phyloP scores from a whole-genome alignment of 1,139 yeast species.

The Hemisphaericaspora subhashii region DNA sequence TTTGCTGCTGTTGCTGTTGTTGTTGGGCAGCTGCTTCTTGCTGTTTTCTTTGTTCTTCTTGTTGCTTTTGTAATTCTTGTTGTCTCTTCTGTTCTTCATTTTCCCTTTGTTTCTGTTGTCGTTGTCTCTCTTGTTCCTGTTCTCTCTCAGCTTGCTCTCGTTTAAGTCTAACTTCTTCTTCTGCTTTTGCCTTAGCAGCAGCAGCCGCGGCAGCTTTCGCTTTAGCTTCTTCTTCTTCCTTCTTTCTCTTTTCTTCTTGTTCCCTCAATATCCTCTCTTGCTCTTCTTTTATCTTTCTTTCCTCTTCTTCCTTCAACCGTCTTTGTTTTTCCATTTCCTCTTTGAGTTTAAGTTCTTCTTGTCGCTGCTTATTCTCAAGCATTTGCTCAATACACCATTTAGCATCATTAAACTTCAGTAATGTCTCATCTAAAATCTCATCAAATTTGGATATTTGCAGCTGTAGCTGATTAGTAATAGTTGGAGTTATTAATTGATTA shows the following conservation, averaged over 20 bases:
- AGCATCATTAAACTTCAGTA: conserved; percentile 45
- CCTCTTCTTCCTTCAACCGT: conserved; percentile 25
- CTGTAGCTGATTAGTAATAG: conserved; percentile 41
- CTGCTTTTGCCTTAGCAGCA: conserved; percentile 17
- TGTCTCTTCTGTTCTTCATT: conserved; percentile 12
- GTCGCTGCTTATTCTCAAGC: conserved; percentile 43
- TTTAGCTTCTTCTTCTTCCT: conserved; percentile 19
- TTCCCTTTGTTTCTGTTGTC: conserved; percentile 16
- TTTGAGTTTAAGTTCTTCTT: conserved; percentile 41
- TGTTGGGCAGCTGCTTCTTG: conserved; percentile 7
- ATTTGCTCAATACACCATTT: conserved; percentile 49
- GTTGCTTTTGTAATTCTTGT: conserved; percentile 8
- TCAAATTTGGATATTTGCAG: conserved; percentile 40
- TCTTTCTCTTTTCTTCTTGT: conserved; percentile 22
- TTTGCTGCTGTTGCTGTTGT: conserved; percentile 9
- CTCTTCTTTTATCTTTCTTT: conserved; percentile 19
- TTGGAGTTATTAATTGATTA: conserved; percentile 43
- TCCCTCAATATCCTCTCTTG: conserved; percentile 9
- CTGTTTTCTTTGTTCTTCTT: conserved; percentile 9
- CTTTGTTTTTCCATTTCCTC: conserved; percentile 41
- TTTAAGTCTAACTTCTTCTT: conserved; percentile 20
- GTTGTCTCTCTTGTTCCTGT: conserved; percentile 13
- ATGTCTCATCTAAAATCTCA: conserved; percentile 45
- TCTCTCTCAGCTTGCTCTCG: conserved; percentile 20
- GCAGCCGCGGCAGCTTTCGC: conserved; percentile 20